Percentiles rank a stretch among this genome's conserved stretches.
These are phyloP conservation scores for Ophioceras dolichostomum DNA, from an alignment of 2,329 filamentous ascomycete genomes.

Conservation along the genomic window DNA sequence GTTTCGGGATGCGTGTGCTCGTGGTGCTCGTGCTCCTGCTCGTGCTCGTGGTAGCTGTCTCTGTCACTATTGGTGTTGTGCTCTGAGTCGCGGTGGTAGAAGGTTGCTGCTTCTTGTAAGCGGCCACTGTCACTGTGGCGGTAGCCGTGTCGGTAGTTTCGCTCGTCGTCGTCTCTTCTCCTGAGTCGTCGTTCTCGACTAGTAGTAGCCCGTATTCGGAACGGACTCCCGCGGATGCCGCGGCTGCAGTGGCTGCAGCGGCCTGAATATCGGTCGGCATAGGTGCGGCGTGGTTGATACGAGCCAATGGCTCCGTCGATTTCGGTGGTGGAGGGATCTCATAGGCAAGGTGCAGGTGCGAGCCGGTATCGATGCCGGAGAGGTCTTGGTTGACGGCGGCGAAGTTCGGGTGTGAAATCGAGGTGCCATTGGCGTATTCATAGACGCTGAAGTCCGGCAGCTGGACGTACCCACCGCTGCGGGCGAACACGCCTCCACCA, in stretches of 20 bases:
- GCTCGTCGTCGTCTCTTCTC: too few relatives aligned
- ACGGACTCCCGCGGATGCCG: too few relatives aligned
- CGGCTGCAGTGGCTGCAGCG: too few relatives aligned
- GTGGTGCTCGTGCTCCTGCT: neutral
- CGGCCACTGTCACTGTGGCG: neutral
- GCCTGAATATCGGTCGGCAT: too few relatives aligned
- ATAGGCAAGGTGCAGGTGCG: conserved; percentile 1
- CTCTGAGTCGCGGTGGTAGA: neutral
- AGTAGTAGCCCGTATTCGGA: too few relatives aligned
- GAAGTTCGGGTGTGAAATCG: conserved; percentile 1
- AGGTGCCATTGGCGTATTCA: conserved; percentile 3
- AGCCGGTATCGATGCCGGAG: conserved; percentile 1
- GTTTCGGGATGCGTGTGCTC: neutral
- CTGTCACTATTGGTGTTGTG: neutral
- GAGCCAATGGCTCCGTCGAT: too few relatives aligned
- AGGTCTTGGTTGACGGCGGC: conserved; percentile 2
- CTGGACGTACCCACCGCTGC: conserved; percentile 2
- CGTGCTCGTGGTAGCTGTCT: neutral
- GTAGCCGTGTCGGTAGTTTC: too few relatives aligned
- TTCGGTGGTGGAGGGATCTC: conserved; percentile 1
- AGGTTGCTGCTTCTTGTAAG: too few relatives aligned
- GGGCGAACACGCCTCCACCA: conserved; percentile 1
- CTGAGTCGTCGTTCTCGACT: too few relatives aligned
- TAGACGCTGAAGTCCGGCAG: conserved; percentile 3
- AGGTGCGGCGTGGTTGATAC: too few relatives aligned